A percentile compares a stretch with the other conserved stretches of the same genome.
These are phyloP conservation scores for Pelargonium myrrhifolium DNA, from an alignment of 441 rosid genomes.

Conservation along the genomic window DNA sequence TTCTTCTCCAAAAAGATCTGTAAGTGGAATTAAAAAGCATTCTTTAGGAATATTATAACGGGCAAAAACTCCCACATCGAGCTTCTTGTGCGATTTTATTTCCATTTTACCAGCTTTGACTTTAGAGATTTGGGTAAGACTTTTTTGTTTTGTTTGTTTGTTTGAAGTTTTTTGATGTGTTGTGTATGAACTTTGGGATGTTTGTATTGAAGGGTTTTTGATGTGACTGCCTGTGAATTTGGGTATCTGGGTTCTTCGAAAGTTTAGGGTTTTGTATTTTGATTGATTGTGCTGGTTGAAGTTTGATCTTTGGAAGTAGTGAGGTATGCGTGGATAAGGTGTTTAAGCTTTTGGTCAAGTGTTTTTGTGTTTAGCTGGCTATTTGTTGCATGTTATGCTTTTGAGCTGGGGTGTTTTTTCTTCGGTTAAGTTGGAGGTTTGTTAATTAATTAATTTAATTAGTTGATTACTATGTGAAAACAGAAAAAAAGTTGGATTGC, in stretches of 20 bases:
- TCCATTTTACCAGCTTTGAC: too few species aligned
- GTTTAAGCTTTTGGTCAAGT: neutral
- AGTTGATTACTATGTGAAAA: neutral
- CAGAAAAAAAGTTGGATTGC: too few species aligned
- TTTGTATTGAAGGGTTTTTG: neutral
- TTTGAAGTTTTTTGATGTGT: too few species aligned
- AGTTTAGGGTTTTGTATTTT: slow-evolving; percentile 7
- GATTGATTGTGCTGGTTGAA: neutral
- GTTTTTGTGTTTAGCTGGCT: neutral
- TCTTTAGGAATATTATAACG: too few species aligned
- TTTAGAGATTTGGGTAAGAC: too few species aligned
- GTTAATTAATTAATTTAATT: neutral
- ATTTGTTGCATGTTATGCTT: neutral
- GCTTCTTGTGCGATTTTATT: too few species aligned
- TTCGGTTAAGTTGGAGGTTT: too few species aligned
- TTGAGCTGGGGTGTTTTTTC: neutral
- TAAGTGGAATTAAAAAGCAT: too few species aligned
- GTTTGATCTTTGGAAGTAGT: neutral
- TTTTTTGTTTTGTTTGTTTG: too few species aligned
- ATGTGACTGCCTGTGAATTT: neutral
- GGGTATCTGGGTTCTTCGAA: neutral
- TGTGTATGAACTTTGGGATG: slow-evolving; percentile 4
- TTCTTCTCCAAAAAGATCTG: too few species aligned
- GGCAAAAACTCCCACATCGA: too few species aligned
- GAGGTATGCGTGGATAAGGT: neutral